Conservation (phyloP, 345 rosid species). For the Diplotaxis tenuifolia region DNA sequence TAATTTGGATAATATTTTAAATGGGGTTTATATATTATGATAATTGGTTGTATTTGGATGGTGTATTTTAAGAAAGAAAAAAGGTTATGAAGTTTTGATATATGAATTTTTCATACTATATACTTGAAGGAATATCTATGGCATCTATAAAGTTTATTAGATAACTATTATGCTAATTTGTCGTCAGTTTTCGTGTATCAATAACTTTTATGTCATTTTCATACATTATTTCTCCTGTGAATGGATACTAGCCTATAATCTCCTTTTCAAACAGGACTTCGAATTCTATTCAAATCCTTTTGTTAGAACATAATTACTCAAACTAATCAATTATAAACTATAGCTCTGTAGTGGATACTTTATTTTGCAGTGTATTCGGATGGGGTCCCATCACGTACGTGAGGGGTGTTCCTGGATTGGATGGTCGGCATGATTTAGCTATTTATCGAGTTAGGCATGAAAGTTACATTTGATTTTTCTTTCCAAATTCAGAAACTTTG, state of each 20-base stretch:
- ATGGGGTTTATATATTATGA: background rate
- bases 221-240: background rate
- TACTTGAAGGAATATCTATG: background rate
- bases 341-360: background rate
- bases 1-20: background rate
- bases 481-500: conserved; percentile 32
- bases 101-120: background rate
- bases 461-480: conserved; percentile 19
- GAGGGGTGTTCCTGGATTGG: background rate
- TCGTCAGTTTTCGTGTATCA: background rate
- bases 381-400: background rate
- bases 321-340: background rate
- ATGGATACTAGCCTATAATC: background rate
- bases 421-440: conserved; percentile 7
- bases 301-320: background rate
- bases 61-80: background rate
- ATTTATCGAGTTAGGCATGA: conserved; percentile 17
- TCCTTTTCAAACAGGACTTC: background rate
- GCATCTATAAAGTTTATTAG: background rate
- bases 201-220: background rate
- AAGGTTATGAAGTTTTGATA: background rate
- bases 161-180: background rate
- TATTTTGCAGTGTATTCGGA: background rate
- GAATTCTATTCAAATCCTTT: background rate
- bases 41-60: background rate